phyloP scores from a whole-genome alignment of 306 rosid genomes.

The Dryas alaskensis region DNA sequence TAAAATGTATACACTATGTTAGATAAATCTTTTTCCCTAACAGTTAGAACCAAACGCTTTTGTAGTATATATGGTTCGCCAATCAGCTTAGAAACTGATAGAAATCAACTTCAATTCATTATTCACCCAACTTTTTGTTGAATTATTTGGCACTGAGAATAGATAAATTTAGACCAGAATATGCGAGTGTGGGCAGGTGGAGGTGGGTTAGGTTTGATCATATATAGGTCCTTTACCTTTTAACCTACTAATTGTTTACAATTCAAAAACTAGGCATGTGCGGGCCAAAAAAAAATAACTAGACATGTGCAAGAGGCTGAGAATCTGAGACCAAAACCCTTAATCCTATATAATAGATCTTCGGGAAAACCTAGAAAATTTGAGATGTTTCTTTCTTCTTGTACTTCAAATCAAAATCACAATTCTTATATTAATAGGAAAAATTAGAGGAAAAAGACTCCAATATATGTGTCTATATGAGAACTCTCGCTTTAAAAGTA shows the following conservation, averaged over 20 bases:
- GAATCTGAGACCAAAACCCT: not conserved
- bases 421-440: too few species aligned
- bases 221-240: conserved; percentile 5
- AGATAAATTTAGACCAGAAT: not conserved
- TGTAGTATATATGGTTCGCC: too few species aligned
- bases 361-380: not conserved
- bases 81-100: not conserved
- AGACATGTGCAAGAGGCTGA: not conserved
- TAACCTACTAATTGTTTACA: conserved; percentile 18
- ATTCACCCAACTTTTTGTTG: not conserved
- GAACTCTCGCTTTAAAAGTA: too few species aligned
- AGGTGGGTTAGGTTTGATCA: conserved; percentile 18
- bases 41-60: too few species aligned
- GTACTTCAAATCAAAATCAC: too few species aligned
- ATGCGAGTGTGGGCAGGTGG: conserved; percentile 22
- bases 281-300: not conserved
- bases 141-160: conserved; percentile 4
- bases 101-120: not conserved
- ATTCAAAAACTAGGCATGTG: not conserved
- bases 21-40: too few species aligned
- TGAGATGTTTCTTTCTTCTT: not conserved
- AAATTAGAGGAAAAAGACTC: too few species aligned
- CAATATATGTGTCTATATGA: too few species aligned
- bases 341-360: not conserved
- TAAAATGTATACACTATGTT: too few species aligned